Percentiles rank a stretch among this genome's conserved stretches.
These are phyloP conservation scores for Onygena corvina DNA, from an alignment of 2,329 filamentous ascomycete genomes.

Conservation along the genomic window DNA sequence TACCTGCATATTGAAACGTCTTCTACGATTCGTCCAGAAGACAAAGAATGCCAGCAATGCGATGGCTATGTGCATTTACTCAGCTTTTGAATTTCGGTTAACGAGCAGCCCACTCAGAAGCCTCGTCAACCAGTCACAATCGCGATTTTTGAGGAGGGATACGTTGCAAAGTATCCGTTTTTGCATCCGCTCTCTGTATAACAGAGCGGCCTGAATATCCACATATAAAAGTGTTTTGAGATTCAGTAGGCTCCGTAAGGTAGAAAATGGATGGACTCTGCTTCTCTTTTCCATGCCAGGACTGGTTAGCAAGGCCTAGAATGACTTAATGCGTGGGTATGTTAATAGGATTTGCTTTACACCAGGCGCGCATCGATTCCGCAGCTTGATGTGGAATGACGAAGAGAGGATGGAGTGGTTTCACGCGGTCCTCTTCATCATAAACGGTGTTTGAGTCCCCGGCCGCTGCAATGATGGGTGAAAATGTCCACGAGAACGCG, in stretches of 20 bases:
- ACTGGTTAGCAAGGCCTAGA: too few relatives aligned
- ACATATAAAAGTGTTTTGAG: background rate
- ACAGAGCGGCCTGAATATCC: background rate
- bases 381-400: constrained; percentile 63
- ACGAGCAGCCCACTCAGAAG: background rate
- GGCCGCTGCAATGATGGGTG: constrained; percentile 33
- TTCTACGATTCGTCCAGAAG: background rate
- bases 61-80: background rate
- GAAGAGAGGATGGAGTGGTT: constrained; percentile 69
- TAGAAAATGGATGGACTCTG: too few relatives aligned
- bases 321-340: background rate
- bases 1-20: background rate
- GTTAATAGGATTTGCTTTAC: constrained; percentile 41
- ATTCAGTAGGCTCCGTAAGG: too few relatives aligned
- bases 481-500: constrained; percentile 31
- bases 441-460: constrained; percentile 44
- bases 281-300: too few relatives aligned
- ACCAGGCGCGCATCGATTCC: constrained; percentile 54
- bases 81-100: background rate
- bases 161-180: background rate
- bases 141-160: too few relatives aligned
- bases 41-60: background rate
- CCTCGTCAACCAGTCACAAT: background rate
- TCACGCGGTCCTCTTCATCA: constrained; percentile 57
- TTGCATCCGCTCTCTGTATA: background rate